phyloP scores from a whole-genome alignment of 257 asterid species.

The Parsonsia alboflavescens region DNA sequence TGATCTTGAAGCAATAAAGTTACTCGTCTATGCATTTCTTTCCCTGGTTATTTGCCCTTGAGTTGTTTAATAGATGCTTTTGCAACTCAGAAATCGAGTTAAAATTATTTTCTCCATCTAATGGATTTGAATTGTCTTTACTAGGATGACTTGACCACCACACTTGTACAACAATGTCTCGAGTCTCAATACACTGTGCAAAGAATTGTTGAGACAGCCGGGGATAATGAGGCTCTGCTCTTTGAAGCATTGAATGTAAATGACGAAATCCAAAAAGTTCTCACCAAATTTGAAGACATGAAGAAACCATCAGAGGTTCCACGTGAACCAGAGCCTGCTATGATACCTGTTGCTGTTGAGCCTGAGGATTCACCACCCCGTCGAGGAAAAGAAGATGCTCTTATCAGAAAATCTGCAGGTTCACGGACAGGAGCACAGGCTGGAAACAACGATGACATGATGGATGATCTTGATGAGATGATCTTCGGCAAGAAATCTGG shows the following conservation, averaged over 20 bases:
- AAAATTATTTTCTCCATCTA: conserved; percentile 1
- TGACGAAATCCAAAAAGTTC: conserved; percentile 82
- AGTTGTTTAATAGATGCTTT: background rate
- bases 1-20: background rate
- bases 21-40: background rate
- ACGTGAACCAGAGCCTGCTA: conserved; percentile 78
- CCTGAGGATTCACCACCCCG: conserved; percentile 75
- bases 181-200: conserved; percentile 75
- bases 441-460: conserved; percentile 70
- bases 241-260: conserved; percentile 92
- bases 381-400: conserved; percentile 53
- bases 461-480: conserved; percentile 99
- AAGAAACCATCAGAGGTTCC: conserved; percentile 50
- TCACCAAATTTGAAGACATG: conserved; percentile 75
- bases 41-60: background rate
- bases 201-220: conserved; percentile 75
- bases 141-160: conserved; percentile 83
- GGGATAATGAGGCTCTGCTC: conserved; percentile 85
- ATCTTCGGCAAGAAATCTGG: conserved; percentile 81
- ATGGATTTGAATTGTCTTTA: conserved; percentile 1
- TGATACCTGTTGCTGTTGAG: conserved; percentile 86
- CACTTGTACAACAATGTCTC: conserved; percentile 79
- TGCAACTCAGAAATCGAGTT: background rate
- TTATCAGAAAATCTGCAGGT: conserved; percentile 50
- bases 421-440: conserved; percentile 32